These are phyloP conservation scores for Quercus mongolica DNA, from an alignment of 306 rosid species.

Conservation along the genomic window DNA sequence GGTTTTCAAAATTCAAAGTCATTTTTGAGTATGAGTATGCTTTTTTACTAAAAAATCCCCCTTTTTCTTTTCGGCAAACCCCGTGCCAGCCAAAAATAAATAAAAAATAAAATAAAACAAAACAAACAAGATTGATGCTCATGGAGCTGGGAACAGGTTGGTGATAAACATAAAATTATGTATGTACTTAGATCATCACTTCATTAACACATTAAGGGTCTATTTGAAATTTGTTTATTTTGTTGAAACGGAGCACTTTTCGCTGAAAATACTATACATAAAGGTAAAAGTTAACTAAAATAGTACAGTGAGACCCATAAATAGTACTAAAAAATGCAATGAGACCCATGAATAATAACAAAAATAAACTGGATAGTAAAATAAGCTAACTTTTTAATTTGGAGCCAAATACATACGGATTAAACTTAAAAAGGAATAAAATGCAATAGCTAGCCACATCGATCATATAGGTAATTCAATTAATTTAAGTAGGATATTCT, in stretches of 20 bases:
- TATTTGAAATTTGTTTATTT: accelerated
- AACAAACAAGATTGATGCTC: no score
- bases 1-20: neutral
- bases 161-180: no score
- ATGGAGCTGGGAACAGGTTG: no score
- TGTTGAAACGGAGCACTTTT: no score
- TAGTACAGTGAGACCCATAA: accelerated
- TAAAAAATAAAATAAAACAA: no score
- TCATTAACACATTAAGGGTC: no score
- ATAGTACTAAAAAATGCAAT: no score
- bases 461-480: neutral
- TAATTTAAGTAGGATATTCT: neutral
- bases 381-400: accelerated
- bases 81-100: neutral
- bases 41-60: neutral
- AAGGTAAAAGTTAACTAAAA: no score
- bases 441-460: neutral
- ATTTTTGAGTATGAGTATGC: neutral
- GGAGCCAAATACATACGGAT: neutral
- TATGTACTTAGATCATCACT: no score
- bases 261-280: accelerated
- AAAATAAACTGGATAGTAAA: no score
- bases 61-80: neutral
- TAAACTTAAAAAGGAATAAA: neutral
- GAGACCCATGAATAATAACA: accelerated